Evolutionary conservation across 306 rosid species (phyloP).

Genomic region (Malus orientalis): DNA sequence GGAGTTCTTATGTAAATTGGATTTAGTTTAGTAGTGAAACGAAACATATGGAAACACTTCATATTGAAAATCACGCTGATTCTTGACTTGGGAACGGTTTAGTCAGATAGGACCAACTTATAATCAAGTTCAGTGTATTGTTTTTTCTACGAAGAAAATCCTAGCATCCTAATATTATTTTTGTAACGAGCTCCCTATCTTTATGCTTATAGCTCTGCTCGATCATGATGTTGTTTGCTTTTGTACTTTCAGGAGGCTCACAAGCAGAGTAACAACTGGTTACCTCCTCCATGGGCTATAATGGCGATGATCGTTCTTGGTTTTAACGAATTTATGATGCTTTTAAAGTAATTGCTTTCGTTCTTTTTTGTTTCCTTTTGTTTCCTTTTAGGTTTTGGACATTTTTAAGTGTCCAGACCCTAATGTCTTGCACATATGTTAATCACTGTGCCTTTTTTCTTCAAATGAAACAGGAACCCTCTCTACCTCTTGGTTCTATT

Average conservation of each 20-base stretch:
- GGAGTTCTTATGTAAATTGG: not conserved
- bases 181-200: not conserved
- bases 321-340: conserved; percentile 70
- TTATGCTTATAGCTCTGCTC: not conserved
- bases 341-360: conserved; percentile 49
- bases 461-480: no score
- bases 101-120: not conserved
- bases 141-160: not conserved
- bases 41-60: no score
- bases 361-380: not conserved
- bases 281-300: conserved; percentile 33
- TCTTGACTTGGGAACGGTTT: not conserved
- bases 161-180: not conserved
- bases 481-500: conserved; percentile 5
- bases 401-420: no score
- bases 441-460: no score
- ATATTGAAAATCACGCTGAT: not conserved
- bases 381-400: not conserved
- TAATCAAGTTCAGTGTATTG: not conserved
- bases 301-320: conserved; percentile 66
- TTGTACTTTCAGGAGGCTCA: conserved; percentile 67
- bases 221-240: not conserved
- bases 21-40: not conserved
- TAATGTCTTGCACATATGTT: no score
- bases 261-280: conserved; percentile 70